phyloP scores from a whole-genome alignment of 2,329 filamentous ascomycete genomes.

The Orbilia blumenaviensis region DNA sequence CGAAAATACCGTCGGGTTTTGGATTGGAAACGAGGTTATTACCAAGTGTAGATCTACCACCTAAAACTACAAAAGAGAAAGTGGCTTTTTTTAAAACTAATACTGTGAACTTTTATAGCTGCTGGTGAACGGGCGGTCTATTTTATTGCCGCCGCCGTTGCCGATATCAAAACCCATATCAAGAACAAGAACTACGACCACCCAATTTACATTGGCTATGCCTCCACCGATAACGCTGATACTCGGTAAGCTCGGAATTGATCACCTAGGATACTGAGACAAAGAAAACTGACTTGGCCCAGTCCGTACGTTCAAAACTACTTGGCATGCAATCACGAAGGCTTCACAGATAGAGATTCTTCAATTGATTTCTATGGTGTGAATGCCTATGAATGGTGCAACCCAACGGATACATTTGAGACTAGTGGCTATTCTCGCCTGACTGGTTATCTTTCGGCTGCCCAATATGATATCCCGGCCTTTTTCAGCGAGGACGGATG shows the following conservation, averaged over 20 bases:
- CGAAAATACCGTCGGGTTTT: constrained; percentile 83
- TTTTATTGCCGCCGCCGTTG: constrained; percentile 81
- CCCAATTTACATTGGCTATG: constrained; percentile 84
- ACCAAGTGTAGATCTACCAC: constrained; percentile 62
- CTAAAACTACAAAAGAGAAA: not conserved
- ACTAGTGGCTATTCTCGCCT: constrained; percentile 75
- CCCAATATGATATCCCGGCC: constrained; percentile 72
- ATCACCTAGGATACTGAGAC: too few relatives aligned
- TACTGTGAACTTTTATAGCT: constrained; percentile 56
- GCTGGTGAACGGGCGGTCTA: constrained; percentile 73
- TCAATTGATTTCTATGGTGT: constrained; percentile 75
- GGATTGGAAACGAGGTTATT: constrained; percentile 89
- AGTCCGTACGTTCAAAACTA: constrained; percentile 73
- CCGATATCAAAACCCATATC: constrained; percentile 84
- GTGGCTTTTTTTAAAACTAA: not conserved
- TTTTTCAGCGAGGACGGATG: constrained; percentile 85
- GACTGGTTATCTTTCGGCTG: constrained; percentile 70
- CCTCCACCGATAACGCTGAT: constrained; percentile 81
- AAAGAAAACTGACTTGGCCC: too few relatives aligned
- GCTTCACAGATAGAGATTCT: constrained; percentile 66
- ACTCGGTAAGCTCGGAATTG: constrained; percentile 62
- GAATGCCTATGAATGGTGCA: constrained; percentile 79
- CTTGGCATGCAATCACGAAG: constrained; percentile 77
- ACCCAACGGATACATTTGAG: constrained; percentile 69
- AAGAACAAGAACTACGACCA: constrained; percentile 76